Evolutionary conservation across 2,329 filamentous ascomycete genomes (phyloP), one percentile per base, ranked within the genome.

Genomic region (Aspergillus phoenicis): DNA sequence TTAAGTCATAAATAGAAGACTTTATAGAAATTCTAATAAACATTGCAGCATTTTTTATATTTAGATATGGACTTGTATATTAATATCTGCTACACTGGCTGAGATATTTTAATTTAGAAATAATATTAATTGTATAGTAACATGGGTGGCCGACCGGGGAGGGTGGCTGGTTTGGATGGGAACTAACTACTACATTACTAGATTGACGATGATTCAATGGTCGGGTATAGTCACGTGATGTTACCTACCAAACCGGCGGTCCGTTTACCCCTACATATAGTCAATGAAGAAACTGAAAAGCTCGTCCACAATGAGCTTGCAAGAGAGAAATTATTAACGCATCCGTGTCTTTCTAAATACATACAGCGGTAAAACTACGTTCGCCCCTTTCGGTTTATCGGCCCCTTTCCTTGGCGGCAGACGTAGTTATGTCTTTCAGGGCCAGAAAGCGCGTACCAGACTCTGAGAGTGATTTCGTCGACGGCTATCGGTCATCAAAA

Each of bases 361-460:
- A 22, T 5, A 24, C 13, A 28, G 26, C n/a, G 26, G 13, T 8
- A n/a, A 26, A 17, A 11, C 8, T 26, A 49, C 41, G 11, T n/a
- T 48, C 45, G 8, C 45, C 26, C 24, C 24, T 26, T 24, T 20
- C 43, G 24, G 8, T 6, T 47, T 20, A 15, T 22, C 11, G 22
- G 8, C 3, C 22, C 5, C 8, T 30, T 8, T 8, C 24, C 13
- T 49, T 28, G 11, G 45, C 8, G 10, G 7, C 26, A 28, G 8
- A 15, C 24, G 4, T 8, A 49, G 15, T 30, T 15, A 69, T 68
- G 66, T 39, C 54, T 38, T 60, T 49, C 45, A 33, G 57, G 4
- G 65, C 70, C 26, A 68, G 65, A 54, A 75, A 75, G 60, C 71
- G 73, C 43, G 38, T 62, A 3, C 64, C 70, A 1, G 65, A 64